Conservation (phyloP, 768 basidiomycete species). For the Agrocybe pediades region DNA sequence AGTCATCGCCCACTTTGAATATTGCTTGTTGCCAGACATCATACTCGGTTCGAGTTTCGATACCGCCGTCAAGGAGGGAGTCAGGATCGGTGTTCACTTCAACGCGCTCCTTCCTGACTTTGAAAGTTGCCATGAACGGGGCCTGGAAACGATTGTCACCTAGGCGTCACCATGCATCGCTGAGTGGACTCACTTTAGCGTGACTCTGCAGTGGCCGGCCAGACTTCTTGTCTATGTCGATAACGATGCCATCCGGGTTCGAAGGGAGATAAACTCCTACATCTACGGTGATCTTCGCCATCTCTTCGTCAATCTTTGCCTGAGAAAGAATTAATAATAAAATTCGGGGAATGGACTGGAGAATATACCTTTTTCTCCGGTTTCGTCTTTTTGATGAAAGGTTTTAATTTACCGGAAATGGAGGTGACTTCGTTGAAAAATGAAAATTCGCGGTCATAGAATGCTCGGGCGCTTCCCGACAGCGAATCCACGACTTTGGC, state of each 20-base stretch:
- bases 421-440: constrained; percentile 98
- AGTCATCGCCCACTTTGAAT: constrained; percentile 99
- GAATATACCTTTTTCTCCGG: constrained; percentile 87
- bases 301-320: constrained; percentile 99
- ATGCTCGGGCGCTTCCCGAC: constrained; percentile 84
- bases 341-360: not conserved
- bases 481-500: constrained; percentile 78
- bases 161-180: not conserved
- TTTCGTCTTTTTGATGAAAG: constrained; percentile 93
- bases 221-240: constrained; percentile 97
- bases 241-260: constrained; percentile 94
- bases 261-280: constrained; percentile 97
- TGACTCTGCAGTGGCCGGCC: constrained; percentile 96
- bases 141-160: constrained; percentile 56
- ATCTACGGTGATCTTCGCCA: constrained; percentile 92
- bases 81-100: constrained; percentile 73
- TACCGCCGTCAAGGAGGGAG: constrained; percentile 63
- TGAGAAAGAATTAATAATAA: constrained; percentile 29
- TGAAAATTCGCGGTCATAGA: constrained; percentile 92
- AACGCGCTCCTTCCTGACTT: constrained; percentile 85
- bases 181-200: constrained; percentile 68
- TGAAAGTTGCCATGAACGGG: constrained; percentile 99
- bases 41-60: constrained; percentile 63
- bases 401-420: constrained; percentile 96
- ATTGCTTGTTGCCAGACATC: constrained; percentile 98